Evolutionary conservation across 1,284 basidiomycete genomes (phyloP), one percentile per base, ranked within the genome.

Genomic region (Malassezia obtusa): DNA sequence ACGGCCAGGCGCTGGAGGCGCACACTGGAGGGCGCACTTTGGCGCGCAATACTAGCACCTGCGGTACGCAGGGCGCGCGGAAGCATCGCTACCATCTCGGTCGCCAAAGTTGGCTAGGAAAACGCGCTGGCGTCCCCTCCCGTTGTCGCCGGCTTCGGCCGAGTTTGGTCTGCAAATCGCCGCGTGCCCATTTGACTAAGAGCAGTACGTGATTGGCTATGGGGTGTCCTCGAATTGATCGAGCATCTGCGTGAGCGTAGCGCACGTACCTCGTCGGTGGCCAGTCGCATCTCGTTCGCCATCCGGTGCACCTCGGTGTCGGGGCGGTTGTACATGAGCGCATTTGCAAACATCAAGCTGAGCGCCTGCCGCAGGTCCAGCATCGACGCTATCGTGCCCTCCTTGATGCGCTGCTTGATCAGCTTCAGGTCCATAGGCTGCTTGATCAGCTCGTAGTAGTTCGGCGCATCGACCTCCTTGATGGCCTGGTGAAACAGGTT

Each of bases 401-500:
- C 68, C 47, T 69, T 69, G 51, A 72, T 67, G 1, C 56, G 45
- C 14, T 61, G 51, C 45, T 64, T 65, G 58, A 72, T 72, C 28
- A 63, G 60, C 40, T 69, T 69, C 39, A 72, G 59, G 41, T 71
- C 68, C 14, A 71, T 56, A 25, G 68, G 67, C 24, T 65, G 58
- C 36, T 59, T 59, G 48, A 71, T 59, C 11, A 71, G 50, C 22
- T 50, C 49, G 14, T 71, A 70, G 57, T 71, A 71, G 57, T 70
- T 63, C 0, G 68, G 68, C 6, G 68, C 68, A 45, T 71, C 68
- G 22, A 37, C 48, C 47, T 68, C 67, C 57, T 68, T 72, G 61
- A 71, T 68, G n/a, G 65, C 57, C 7, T 63, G 59, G 37, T 72
- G 63, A 46, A 72, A 72, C 17, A 72, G 57, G 49, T 68, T 71